These are phyloP conservation scores for Eucalyptus virginea DNA, from an alignment of 345 rosid genomes.

Conservation along the genomic window DNA sequence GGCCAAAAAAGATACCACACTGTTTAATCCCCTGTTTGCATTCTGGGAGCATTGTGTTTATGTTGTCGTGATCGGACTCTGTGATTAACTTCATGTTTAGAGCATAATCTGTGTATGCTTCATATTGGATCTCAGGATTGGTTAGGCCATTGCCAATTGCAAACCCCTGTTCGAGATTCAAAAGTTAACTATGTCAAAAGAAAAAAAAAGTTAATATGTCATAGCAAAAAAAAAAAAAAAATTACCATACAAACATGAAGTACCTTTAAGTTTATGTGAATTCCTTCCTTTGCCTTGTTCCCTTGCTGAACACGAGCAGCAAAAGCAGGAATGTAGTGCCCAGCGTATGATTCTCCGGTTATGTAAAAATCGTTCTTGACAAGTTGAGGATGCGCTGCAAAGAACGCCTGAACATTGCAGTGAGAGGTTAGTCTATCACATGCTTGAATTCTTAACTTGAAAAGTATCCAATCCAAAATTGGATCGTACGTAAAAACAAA, in stretches of 20 bases:
- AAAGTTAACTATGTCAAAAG: background rate
- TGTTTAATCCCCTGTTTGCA: constrained; percentile 27
- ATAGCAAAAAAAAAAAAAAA: too few relatives aligned
- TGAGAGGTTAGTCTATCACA: background rate
- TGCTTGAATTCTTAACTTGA: background rate
- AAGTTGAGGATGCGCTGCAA: constrained; percentile 45
- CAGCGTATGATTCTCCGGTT: constrained; percentile 93
- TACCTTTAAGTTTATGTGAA: constrained; percentile 73
- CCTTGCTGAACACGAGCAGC: constrained; percentile 59
- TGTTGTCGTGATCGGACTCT: constrained; percentile 19
- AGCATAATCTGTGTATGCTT: constrained; percentile 69
- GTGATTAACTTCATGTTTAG: constrained; percentile 40
- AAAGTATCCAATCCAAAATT: background rate
- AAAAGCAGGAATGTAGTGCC: constrained; percentile 77
- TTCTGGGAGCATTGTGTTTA: constrained; percentile 15
- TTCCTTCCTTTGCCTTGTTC: constrained; percentile 68
- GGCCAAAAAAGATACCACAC: constrained; percentile 36
- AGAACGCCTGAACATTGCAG: constrained; percentile 37
- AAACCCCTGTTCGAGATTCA: constrained; percentile 41
- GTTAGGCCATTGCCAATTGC: constrained; percentile 92
- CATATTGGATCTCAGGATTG: constrained; percentile 59
- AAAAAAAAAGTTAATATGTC: background rate
- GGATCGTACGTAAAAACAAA: background rate
- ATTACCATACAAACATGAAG: background rate
- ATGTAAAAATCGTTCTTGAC: constrained; percentile 63